Base-by-base conservation (phyloP, 805 yeast species). In the Pichia nakasei region DNA sequence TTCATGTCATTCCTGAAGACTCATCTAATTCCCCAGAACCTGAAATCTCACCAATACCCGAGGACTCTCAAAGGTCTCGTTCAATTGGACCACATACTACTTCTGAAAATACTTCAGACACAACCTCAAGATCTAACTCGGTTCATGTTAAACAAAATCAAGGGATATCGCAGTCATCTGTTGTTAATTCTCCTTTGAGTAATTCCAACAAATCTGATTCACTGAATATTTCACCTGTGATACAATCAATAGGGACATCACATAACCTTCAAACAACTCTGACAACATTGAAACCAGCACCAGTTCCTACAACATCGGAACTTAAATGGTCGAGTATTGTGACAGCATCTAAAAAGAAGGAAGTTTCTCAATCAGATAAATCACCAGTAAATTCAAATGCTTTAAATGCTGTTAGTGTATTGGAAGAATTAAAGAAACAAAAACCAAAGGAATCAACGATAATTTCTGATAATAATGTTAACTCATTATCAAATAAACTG, bases 291-390 rank as follows among this genome's bases (percentile, higher is more conserved):
- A 61, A 61, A 47, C 66, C 67, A 11, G 66, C 67, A 1, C 61
- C 64, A 3, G 66, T 60, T 44, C 66, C 66, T 24, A 55, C 54
- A 41, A 56, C 65, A 8, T 46, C 50, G 9, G 63, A 59, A 38
- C 48, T 63, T 45, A 59, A 59, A 35, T 62, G 66, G 66, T 53
- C 67, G 4, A 60, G 60, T 18, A 63, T 65, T 3, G 60, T 60
- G 26, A 57, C 57, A 12, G 59, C 57, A 19, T 46, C 49, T 17
- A 46, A 50, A 19, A 46, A 48, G 35, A 47, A 37, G 26, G 46
- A 41, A 12, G 8, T 37, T 18, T 13, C 44, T 8, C 29, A 40
- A 6, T n/a, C 40, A 11, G 22, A 37, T 24, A 39, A 41, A n/a
- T 32, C 41, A 17, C 50, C 45, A 9, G 22, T 57, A 37, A 63